phyloP scores from a whole-genome alignment of 75 land plant species.

The Pinus tabuliformis region DNA sequence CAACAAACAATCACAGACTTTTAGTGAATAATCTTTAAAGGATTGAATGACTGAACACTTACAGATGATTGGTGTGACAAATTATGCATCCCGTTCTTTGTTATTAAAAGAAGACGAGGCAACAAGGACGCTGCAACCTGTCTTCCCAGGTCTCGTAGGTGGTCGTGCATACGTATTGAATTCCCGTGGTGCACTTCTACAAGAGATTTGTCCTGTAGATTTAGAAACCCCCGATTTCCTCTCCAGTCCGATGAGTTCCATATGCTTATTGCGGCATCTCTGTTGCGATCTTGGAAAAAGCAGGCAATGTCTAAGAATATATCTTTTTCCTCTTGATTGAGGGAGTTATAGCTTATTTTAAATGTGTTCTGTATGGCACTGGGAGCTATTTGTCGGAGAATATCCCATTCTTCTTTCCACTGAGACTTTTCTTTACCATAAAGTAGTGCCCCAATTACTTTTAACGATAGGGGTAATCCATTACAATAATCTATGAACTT shows the following conservation, averaged over 20 bases:
- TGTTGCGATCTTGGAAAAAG: not conserved
- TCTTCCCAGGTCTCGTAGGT: slow-evolving; percentile 3
- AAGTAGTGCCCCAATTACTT: not conserved
- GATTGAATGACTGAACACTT: too few species aligned
- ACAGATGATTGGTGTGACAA: too few species aligned
- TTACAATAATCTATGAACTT: not conserved
- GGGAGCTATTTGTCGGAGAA: not conserved
- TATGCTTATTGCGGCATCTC: not conserved
- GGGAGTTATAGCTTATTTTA: not conserved
- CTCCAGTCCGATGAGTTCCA: slow-evolving; percentile 6
- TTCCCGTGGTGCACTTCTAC: not conserved
- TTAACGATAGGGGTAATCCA: not conserved
- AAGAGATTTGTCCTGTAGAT: slow-evolving; percentile 1
- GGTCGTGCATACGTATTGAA: not conserved
- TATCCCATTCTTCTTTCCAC: not conserved
- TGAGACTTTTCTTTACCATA: not conserved
- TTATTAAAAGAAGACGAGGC: too few species aligned
- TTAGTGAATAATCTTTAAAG: too few species aligned
- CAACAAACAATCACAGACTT: too few species aligned
- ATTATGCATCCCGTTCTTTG: too few species aligned
- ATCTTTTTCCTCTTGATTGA: not conserved
- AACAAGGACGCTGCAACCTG: too few species aligned
- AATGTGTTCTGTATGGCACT: not conserved
- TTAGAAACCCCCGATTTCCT: not conserved
- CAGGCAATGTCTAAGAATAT: slow-evolving; percentile 2